Evolutionary conservation across 139 green algal genomes (phyloP).

Genomic region (Chlorella sorokiniana): DNA sequence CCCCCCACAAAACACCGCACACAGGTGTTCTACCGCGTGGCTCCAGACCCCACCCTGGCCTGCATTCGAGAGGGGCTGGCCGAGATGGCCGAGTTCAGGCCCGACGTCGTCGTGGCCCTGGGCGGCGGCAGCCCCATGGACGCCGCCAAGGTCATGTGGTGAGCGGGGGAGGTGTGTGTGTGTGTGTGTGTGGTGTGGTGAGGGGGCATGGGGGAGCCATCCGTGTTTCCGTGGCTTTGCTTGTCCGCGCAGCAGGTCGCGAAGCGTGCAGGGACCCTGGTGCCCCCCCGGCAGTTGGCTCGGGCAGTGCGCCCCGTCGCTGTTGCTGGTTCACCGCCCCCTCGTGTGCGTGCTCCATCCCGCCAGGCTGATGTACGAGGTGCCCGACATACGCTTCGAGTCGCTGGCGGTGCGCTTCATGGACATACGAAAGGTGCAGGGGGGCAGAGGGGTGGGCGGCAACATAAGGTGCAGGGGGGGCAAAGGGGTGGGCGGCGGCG

Average conservation of each 20-base stretch:
- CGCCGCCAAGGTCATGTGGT: conserved; percentile 76
- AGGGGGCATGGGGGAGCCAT: not conserved
- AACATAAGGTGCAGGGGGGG: too few species aligned
- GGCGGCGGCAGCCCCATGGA: conserved; percentile 77
- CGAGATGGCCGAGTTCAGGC: conserved; percentile 39
- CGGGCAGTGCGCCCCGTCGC: too few species aligned
- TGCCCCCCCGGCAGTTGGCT: too few species aligned
- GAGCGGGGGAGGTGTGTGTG: conserved; percentile 61
- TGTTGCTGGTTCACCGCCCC: too few species aligned
- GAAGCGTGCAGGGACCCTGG: too few species aligned
- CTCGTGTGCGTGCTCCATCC: too few species aligned
- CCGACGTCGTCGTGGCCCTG: conserved; percentile 75
- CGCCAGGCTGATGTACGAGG: conserved; percentile 39
- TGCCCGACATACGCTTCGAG: conserved; percentile 70
- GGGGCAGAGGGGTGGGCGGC: too few species aligned
- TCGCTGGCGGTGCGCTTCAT: conserved; percentile 76
- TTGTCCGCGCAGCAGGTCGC: too few species aligned
- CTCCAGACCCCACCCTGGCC: conserved; percentile 63
- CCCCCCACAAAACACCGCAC: not conserved
- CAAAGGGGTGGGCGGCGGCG: too few species aligned
- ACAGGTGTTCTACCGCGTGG: conserved; percentile 62
- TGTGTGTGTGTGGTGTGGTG: not conserved
- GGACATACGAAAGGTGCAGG: conserved; percentile 81
- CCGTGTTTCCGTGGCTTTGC: not conserved
- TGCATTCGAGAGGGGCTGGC: conserved; percentile 56